Conservation (phyloP, 768 basidiomycete species). For the Termitomyces eurrhizus region DNA sequence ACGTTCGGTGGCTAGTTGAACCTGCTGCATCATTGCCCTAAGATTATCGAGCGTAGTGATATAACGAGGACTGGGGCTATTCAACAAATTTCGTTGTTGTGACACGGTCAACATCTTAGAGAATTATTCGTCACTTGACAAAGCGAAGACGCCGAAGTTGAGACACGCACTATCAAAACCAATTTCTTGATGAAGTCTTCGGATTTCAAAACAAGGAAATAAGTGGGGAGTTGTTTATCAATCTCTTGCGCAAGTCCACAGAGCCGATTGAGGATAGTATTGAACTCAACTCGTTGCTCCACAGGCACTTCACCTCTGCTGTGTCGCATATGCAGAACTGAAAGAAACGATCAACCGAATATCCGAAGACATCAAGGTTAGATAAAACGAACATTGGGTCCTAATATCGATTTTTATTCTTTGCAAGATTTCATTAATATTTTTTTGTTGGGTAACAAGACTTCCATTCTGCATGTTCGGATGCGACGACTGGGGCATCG, state of each 20-base stretch:
- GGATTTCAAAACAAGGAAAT: slow-evolving; percentile 40
- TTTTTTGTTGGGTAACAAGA: not conserved
- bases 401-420: slow-evolving; percentile 9
- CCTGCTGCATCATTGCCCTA: slow-evolving; percentile 33
- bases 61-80: slow-evolving; percentile 36
- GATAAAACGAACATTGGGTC: slow-evolving; percentile 8
- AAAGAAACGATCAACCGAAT: not conserved
- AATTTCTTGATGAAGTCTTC: slow-evolving; percentile 47
- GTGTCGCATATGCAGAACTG: slow-evolving; percentile 27
- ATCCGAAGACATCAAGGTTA: not conserved
- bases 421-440: slow-evolving; percentile 2
- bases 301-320: slow-evolving; percentile 41
- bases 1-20: slow-evolving; percentile 14
- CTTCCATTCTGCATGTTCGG: slow-evolving; percentile 9
- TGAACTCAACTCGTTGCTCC: slow-evolving; percentile 54
- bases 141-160: not conserved
- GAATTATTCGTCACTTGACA: slow-evolving; percentile 7
- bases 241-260: slow-evolving; percentile 42
- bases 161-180: slow-evolving; percentile 48
- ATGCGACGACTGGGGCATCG: slow-evolving; percentile 18
- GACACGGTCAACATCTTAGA: slow-evolving; percentile 39
- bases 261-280: slow-evolving; percentile 44
- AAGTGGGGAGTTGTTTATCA: slow-evolving; percentile 47
- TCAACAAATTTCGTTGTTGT: slow-evolving; percentile 39
- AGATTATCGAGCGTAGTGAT: slow-evolving; percentile 36